Conservation (phyloP, 306 rosid genomes). For the Cicer arietinum region DNA sequence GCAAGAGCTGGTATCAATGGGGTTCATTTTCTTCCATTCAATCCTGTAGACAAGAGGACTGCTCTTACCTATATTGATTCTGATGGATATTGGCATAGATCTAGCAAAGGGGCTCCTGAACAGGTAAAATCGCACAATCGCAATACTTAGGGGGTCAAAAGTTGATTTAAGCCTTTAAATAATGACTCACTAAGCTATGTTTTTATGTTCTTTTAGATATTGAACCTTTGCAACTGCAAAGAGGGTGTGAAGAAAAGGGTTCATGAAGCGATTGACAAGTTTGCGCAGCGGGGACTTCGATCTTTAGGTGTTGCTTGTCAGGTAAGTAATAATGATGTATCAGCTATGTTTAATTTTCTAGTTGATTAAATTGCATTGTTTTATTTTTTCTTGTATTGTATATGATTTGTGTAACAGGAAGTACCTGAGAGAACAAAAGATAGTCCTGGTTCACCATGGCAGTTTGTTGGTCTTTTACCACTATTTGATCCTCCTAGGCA, state of each 20-base stretch:
- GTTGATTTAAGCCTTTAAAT: too few species aligned
- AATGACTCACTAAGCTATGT: neutral
- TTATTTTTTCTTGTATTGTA: slow-evolving; percentile 34
- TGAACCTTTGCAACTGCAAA: slow-evolving; percentile 78
- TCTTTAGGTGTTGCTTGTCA: slow-evolving; percentile 93
- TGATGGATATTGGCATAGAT: slow-evolving; percentile 82
- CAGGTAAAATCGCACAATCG: slow-evolving; percentile 57
- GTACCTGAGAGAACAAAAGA: slow-evolving; percentile 84
- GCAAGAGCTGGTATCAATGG: slow-evolving; percentile 88
- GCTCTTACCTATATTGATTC: slow-evolving; percentile 91
- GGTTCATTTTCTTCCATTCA: slow-evolving; percentile 92
- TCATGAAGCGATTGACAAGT: slow-evolving; percentile 77
- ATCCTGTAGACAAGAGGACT: slow-evolving; percentile 98
- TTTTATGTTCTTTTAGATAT: slow-evolving; percentile 59
- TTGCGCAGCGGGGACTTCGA: slow-evolving; percentile 95
- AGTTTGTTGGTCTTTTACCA: slow-evolving; percentile 86
- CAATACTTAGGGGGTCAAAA: too few species aligned
- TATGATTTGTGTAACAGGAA: slow-evolving; percentile 57
- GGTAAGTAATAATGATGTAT: slow-evolving; percentile 49
- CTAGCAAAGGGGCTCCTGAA: slow-evolving; percentile 99
- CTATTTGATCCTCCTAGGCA: slow-evolving; percentile 97
- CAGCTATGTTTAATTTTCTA: neutral
- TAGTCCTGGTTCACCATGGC: slow-evolving; percentile 83
- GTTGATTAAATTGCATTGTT: slow-evolving; percentile 30
- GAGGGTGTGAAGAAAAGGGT: slow-evolving; percentile 72